phyloP scores from a whole-genome alignment of 2,329 filamentous ascomycete genomes.

The Diaporthe humulicola region DNA sequence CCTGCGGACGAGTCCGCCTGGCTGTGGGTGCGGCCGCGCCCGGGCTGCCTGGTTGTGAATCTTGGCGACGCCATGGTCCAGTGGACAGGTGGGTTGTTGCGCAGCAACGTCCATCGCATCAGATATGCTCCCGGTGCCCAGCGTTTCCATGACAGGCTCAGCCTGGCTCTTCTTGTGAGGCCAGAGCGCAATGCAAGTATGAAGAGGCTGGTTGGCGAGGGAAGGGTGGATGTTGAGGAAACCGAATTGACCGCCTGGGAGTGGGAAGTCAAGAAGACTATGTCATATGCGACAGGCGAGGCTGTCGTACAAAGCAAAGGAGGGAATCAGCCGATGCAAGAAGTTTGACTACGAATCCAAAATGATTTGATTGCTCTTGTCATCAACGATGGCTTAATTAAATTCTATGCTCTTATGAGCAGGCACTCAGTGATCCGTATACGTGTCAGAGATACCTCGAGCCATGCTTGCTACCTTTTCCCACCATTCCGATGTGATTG shows the following conservation, averaged over 20 bases:
- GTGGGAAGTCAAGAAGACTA: slow-evolving; percentile 22
- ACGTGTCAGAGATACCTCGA: neutral
- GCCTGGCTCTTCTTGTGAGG: slow-evolving; percentile 28
- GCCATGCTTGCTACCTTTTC: neutral
- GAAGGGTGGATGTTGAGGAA: neutral
- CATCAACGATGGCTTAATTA: too few relatives aligned
- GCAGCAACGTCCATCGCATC: slow-evolving; percentile 46
- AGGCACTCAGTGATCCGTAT: neutral
- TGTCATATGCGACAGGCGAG: slow-evolving; percentile 7
- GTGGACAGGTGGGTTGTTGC: slow-evolving; percentile 44
- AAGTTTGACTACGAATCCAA: neutral
- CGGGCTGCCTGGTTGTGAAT: slow-evolving; percentile 45
- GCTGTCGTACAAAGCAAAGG: slow-evolving; percentile 8
- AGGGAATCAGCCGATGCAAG: neutral
- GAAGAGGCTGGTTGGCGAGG: neutral
- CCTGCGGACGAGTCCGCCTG: slow-evolving; percentile 40
- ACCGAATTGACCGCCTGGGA: slow-evolving; percentile 21
- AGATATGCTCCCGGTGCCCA: slow-evolving; percentile 32
- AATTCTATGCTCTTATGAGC: neutral
- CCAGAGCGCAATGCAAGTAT: slow-evolving; percentile 30
- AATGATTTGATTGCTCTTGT: neutral
- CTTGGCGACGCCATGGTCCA: slow-evolving; percentile 42
- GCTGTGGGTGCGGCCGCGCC: slow-evolving; percentile 44
- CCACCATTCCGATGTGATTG: too few relatives aligned
- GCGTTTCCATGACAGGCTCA: slow-evolving; percentile 11